Evolutionary conservation across 2,329 filamentous ascomycete species (phyloP).

Genomic region (Curvularia hawaiiensis): DNA sequence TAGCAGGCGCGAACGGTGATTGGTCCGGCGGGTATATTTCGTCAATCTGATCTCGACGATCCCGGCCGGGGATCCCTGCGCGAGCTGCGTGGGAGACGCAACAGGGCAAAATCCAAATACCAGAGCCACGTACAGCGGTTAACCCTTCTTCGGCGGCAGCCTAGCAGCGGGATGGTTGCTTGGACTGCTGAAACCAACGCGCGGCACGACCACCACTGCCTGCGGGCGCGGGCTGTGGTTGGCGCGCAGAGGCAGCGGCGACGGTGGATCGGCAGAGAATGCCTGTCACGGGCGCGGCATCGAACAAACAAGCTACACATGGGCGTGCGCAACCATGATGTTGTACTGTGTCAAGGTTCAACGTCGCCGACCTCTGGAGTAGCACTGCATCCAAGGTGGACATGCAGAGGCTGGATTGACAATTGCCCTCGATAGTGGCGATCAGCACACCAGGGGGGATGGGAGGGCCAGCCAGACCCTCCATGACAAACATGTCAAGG

Average conservation of each 20-base stretch:
- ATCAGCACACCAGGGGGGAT: constrained; percentile 29
- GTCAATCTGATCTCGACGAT: constrained; percentile 46
- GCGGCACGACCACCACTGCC: neutral
- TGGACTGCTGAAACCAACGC: constrained; percentile 1
- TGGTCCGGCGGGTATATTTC: constrained; percentile 39
- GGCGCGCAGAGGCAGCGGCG: neutral
- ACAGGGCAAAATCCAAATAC: constrained; percentile 17
- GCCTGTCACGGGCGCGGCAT: constrained; percentile 18
- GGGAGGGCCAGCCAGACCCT: constrained; percentile 7
- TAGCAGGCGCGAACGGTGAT: constrained; percentile 25
- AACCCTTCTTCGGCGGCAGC: constrained; percentile 6
- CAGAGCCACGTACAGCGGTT: constrained; percentile 3
- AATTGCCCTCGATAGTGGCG: constrained; percentile 33
- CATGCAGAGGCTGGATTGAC: constrained; percentile 18
- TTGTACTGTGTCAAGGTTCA: constrained; percentile 23
- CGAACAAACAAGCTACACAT: constrained; percentile 9
- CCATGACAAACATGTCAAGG: constrained; percentile 10
- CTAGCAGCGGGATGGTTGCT: neutral
- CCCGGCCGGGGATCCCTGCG: constrained; percentile 33
- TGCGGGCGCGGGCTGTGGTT: constrained; percentile 29
- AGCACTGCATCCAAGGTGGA: constrained; percentile 24
- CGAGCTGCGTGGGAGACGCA: constrained; percentile 1
- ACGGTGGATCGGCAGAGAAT: constrained; percentile 12
- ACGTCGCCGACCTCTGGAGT: constrained; percentile 38
- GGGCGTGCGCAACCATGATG: constrained; percentile 19